Conservation (phyloP, 257 asterid species). For the Hygrophila difformis region DNA sequence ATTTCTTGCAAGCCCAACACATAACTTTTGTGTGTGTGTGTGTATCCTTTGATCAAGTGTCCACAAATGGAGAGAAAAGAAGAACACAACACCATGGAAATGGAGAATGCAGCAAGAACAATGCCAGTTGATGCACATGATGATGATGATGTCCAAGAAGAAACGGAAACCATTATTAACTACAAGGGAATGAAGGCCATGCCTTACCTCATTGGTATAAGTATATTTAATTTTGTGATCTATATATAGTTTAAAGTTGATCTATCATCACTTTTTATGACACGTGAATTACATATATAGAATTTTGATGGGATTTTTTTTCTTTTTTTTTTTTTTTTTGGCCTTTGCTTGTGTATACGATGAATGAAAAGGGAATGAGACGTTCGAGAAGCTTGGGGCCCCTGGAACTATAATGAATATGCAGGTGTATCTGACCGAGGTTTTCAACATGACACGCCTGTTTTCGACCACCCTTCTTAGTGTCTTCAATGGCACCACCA, state of each 20-base stretch:
- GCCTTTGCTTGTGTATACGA: no score
- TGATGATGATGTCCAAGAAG: no score
- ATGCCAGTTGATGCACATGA: no score
- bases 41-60: no score
- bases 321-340: no score
- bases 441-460: slow-evolving; percentile 60
- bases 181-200: slow-evolving; percentile 75
- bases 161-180: no score
- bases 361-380: slow-evolving; percentile 83
- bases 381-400: slow-evolving; percentile 75
- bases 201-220: slow-evolving; percentile 87
- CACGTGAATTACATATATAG: background rate
- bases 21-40: no score
- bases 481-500: slow-evolving; percentile 67
- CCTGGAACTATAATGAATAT: slow-evolving; percentile 52
- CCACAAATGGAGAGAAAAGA: no score
- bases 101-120: no score
- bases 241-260: background rate
- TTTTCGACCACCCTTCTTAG: slow-evolving; percentile 53
- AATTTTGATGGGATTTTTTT: no score
- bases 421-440: slow-evolving; percentile 56
- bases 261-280: background rate
- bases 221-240: background rate
- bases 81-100: no score
- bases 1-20: no score